phyloP scores from a whole-genome alignment of 305 asterid genomes.

The Solanum hybrid region DNA sequence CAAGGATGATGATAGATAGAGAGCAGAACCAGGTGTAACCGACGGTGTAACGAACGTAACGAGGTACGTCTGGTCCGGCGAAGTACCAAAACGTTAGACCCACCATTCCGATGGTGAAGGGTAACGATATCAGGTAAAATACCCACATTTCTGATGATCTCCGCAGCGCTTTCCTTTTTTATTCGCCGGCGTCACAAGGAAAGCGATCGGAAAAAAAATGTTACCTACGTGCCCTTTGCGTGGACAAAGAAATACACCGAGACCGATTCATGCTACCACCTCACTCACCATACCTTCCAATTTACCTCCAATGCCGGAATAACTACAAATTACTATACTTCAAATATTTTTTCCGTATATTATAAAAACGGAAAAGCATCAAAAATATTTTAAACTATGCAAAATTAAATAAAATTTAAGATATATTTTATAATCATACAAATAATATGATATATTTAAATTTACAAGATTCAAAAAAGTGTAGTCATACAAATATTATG shows the following conservation, averaged over 20 bases:
- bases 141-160: constrained; percentile 40
- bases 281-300: neutral
- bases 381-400: neutral
- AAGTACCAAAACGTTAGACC: constrained; percentile 49
- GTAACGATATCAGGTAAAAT: constrained; percentile 53
- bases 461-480: neutral
- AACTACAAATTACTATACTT: neutral
- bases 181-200: neutral
- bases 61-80: constrained; percentile 58
- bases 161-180: neutral
- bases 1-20: constrained; percentile 56
- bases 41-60: constrained; percentile 47
- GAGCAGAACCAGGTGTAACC: constrained; percentile 78
- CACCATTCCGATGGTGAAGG: constrained; percentile 60
- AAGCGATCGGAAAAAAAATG: neutral
- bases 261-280: constrained; percentile 1
- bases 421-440: neutral
- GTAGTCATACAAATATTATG: neutral
- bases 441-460: neutral
- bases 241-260: neutral
- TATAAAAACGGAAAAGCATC: neutral
- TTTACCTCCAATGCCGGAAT: neutral
- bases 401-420: no score
- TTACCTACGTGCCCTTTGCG: neutral
- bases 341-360: neutral